Conservation (phyloP, 495 filamentous ascomycete species). For the Tuber melanosporum region DNA sequence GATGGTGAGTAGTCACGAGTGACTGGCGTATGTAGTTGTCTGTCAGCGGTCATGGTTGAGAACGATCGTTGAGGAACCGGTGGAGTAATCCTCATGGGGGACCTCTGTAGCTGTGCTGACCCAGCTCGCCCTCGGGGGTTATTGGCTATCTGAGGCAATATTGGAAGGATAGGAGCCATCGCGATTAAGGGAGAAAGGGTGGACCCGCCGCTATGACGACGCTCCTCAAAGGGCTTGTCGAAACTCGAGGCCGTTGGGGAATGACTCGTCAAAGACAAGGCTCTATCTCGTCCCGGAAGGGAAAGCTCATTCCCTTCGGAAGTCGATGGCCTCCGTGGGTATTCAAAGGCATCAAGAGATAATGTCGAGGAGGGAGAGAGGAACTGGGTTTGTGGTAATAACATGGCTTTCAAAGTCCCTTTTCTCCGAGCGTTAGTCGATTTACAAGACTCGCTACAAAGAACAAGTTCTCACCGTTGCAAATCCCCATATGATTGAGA, state of each 20-base stretch:
- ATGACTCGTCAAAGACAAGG: slow-evolving; percentile 37
- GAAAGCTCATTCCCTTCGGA: slow-evolving; percentile 18
- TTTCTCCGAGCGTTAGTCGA: slow-evolving; percentile 5
- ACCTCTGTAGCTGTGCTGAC: slow-evolving; percentile 29
- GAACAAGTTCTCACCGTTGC: slow-evolving; percentile 35
- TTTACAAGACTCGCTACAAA: slow-evolving; percentile 1
- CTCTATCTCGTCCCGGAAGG: slow-evolving; percentile 26
- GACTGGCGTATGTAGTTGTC: slow-evolving; percentile 21
- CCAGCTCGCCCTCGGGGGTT: slow-evolving; percentile 30
- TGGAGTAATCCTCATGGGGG: slow-evolving; percentile 23
- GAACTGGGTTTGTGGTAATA: slow-evolving; percentile 19
- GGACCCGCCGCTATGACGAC: slow-evolving; percentile 54
- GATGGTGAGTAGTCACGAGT: slow-evolving; percentile 16
- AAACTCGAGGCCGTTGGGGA: slow-evolving; percentile 33
- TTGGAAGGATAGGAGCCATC: slow-evolving; percentile 48
- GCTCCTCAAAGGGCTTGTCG: slow-evolving; percentile 39
- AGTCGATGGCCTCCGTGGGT: slow-evolving; percentile 29
- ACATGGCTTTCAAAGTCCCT: slow-evolving; percentile 32
- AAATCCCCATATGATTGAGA: slow-evolving; percentile 49
- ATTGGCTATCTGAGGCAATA: slow-evolving; percentile 41
- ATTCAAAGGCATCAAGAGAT: slow-evolving; percentile 31
- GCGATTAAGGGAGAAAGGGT: slow-evolving; percentile 49
- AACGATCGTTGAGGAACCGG: slow-evolving; percentile 34
- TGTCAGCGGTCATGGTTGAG: slow-evolving; percentile 14
- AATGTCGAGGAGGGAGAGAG: slow-evolving; percentile 25